A percentile compares a stretch with the other conserved stretches of the same genome.
These are phyloP conservation scores for Citrus australasica DNA, from an alignment of 345 rosid species.

Conservation along the genomic window DNA sequence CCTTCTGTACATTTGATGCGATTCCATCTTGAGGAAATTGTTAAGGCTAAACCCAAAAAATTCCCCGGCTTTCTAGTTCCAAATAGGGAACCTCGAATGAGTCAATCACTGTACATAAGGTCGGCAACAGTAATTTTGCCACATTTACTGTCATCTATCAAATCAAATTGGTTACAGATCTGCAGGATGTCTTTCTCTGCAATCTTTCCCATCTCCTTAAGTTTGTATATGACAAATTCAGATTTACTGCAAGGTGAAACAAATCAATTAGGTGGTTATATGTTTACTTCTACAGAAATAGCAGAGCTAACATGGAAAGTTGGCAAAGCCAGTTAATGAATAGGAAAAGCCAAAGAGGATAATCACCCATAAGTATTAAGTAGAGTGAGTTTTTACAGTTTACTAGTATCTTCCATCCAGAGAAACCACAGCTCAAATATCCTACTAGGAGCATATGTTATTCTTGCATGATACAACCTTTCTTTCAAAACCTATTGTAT, in stretches of 20 bases:
- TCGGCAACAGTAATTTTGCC: slow-evolving; percentile 60
- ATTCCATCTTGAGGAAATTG: not conserved
- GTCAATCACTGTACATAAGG: slow-evolving; percentile 40
- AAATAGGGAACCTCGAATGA: not conserved
- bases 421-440: not conserved
- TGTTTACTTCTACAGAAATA: not conserved
- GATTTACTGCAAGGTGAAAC: slow-evolving; percentile 51
- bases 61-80: not conserved
- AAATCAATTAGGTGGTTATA: slow-evolving; percentile 5
- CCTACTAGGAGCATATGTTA: not conserved
- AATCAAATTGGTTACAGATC: slow-evolving; percentile 53
- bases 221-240: slow-evolving; percentile 65
- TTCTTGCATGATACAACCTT: not conserved
- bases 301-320: not conserved
- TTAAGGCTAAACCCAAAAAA: not conserved
- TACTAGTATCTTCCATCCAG: not conserved
- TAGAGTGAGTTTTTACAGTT: not conserved
- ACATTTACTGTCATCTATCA: slow-evolving; percentile 34
- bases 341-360: not conserved
- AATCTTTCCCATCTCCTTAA: slow-evolving; percentile 73
- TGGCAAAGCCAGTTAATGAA: not conserved
- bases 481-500: not conserved
- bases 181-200: slow-evolving; percentile 53
- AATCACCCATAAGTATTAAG: not conserved
- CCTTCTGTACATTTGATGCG: slow-evolving; percentile 8